Conservation (phyloP, 2,329 filamentous ascomycete species). For the Ambrosiella cleistominuta region DNA sequence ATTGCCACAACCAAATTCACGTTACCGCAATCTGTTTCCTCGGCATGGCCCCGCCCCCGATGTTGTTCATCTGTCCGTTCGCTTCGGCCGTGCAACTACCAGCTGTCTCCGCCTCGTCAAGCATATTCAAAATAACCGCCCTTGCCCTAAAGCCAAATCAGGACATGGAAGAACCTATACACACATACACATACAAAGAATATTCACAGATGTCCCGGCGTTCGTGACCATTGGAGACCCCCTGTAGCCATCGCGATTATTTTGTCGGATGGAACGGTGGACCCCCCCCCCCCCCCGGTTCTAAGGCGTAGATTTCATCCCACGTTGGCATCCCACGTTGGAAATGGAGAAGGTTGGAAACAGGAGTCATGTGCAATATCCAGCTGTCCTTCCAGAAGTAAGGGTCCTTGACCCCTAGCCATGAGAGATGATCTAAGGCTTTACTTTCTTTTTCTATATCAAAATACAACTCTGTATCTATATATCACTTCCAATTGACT, state of each 20-base stretch:
- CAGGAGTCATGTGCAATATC: neutral
- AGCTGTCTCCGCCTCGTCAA: neutral
- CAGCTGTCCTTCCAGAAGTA: neutral
- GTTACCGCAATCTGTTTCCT: too few relatives aligned
- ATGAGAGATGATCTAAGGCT: neutral
- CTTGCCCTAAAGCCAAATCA: too few relatives aligned
- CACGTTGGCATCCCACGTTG: neutral
- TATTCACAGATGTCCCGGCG: too few relatives aligned
- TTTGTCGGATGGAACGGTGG: neutral
- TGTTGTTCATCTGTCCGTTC: neutral
- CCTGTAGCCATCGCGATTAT: neutral
- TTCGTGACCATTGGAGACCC: too few relatives aligned
- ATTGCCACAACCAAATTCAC: too few relatives aligned
- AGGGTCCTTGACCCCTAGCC: neutral
- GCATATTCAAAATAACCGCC: too few relatives aligned
- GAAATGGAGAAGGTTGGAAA: neutral
- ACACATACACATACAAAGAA: too few relatives aligned
- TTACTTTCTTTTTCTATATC: neutral
- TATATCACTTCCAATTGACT: too few relatives aligned
- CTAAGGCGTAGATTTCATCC: neutral
- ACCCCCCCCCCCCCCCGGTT: neutral
- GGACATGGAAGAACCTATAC: too few relatives aligned
- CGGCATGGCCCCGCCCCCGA: too few relatives aligned
- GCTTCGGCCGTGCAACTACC: neutral
- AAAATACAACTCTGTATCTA: neutral